These are phyloP conservation scores for Exsudoporus frostii DNA, from an alignment of 768 basidiomycete species.

Conservation along the genomic window DNA sequence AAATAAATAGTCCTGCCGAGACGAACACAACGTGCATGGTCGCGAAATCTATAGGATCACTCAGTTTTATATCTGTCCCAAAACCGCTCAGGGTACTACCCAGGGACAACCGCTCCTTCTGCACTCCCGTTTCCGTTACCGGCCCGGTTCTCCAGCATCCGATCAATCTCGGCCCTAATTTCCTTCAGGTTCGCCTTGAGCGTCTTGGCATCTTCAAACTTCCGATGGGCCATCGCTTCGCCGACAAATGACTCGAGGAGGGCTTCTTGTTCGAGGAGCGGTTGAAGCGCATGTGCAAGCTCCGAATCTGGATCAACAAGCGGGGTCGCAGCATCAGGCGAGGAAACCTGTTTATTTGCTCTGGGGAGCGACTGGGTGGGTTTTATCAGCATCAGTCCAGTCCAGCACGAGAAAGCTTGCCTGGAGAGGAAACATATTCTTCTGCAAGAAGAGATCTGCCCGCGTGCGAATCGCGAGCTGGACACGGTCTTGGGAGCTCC, in stretches of 20 bases:
- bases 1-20: not conserved
- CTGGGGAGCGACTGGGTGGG: conserved; percentile 45
- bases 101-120: not conserved
- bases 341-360: conserved; percentile 34
- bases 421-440: conserved; percentile 71
- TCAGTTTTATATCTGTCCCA: not conserved
- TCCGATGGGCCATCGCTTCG: conserved; percentile 85
- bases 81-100: not conserved
- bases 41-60: not conserved
- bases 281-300: conserved; percentile 74
- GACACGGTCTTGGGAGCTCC: conserved; percentile 78
- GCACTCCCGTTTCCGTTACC: conserved; percentile 7
- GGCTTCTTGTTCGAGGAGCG: conserved; percentile 91
- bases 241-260: conserved; percentile 86
- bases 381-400: not conserved
- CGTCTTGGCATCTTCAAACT: conserved; percentile 93
- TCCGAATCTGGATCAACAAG: conserved; percentile 65
- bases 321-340: conserved; percentile 15
- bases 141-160: conserved; percentile 44
- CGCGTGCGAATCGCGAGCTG: conserved; percentile 77
- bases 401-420: conserved; percentile 4
- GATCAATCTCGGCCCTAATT: conserved; percentile 80
- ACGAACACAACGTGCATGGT: not conserved
- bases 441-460: conserved; percentile 79
- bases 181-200: conserved; percentile 77